A percentile compares a stretch with the other conserved stretches of the same genome.
These are phyloP conservation scores for Ormosia emarginata DNA, from an alignment of 306 rosid genomes.

Conservation along the genomic window DNA sequence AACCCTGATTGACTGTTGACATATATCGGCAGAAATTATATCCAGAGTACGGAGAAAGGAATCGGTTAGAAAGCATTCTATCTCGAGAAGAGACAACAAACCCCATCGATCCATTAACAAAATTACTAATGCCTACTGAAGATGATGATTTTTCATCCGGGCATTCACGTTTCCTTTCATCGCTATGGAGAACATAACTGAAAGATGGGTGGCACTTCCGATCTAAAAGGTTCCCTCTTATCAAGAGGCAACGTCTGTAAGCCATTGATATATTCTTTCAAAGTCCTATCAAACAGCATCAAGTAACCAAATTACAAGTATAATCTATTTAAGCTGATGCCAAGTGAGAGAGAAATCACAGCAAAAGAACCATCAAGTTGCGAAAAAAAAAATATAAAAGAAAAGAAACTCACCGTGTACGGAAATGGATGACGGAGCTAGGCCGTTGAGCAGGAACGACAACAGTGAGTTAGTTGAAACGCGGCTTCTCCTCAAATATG, in stretches of 20 bases:
- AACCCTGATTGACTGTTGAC: conserved; percentile 61
- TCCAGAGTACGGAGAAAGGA: conserved; percentile 40
- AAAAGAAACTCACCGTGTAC: too few relatives aligned
- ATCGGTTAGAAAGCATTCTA: conserved; percentile 27
- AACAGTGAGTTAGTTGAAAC: too few relatives aligned
- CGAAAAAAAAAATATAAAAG: too few relatives aligned
- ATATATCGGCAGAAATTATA: conserved; percentile 53
- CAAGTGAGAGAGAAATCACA: too few relatives aligned
- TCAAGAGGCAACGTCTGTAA: conserved; percentile 67
- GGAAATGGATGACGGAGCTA: too few relatives aligned
- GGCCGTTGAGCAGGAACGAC: too few relatives aligned
- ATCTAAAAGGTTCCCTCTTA: conserved; percentile 51
- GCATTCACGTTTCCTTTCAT: conserved; percentile 29
- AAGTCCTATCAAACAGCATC: conserved; percentile 11
- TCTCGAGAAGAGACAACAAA: conserved; percentile 24
- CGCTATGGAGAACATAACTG: conserved; percentile 40
- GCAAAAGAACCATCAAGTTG: too few relatives aligned
- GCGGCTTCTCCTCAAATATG: too few relatives aligned
- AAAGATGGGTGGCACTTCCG: conserved; percentile 59
- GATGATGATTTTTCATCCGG: conserved; percentile 32
- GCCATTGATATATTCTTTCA: conserved; percentile 52
- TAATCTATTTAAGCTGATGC: too few relatives aligned
- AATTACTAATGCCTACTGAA: conserved; percentile 27
- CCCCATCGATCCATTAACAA: conserved; percentile 35
- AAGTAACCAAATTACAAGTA: not conserved